Conservation (phyloP, 2,329 filamentous ascomycete genomes). For the Alternaria ethzedia region DNA sequence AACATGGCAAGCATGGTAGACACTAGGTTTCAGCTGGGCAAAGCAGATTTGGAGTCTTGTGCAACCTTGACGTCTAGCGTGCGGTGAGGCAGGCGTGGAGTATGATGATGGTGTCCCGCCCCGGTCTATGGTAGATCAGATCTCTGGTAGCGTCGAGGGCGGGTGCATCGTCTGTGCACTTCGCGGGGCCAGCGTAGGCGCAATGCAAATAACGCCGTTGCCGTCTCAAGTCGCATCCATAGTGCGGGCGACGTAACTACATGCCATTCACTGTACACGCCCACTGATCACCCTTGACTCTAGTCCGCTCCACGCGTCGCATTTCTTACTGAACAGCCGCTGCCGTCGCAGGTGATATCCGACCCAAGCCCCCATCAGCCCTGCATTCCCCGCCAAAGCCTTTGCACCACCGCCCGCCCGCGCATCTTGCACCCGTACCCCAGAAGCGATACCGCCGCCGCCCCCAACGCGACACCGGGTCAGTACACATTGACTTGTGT, state of each 20-base stretch:
- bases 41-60: background rate
- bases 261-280: conserved; percentile 8
- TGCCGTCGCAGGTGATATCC: conserved; percentile 17
- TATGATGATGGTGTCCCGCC: background rate
- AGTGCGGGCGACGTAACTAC: conserved; percentile 12
- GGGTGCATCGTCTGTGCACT: conserved; percentile 24
- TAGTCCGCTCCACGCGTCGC: conserved; percentile 3
- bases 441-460: conserved; percentile 5
- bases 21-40: background rate
- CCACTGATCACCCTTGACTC: background rate
- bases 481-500: conserved; percentile 9
- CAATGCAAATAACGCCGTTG: conserved; percentile 25
- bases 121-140: conserved; percentile 11
- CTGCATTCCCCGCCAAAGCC: conserved; percentile 17
- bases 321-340: conserved; percentile 7
- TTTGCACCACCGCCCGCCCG: conserved; percentile 21
- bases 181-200: conserved; percentile 24
- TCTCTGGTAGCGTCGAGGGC: conserved; percentile 17
- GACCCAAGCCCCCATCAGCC: conserved; percentile 8
- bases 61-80: conserved; percentile 2
- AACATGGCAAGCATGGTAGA: background rate
- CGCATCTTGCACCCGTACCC: conserved; percentile 12
- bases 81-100: conserved; percentile 1
- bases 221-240: conserved; percentile 17
- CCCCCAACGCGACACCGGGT: conserved; percentile 10